phyloP scores from a whole-genome alignment of 208 protist species.

The Acanthamoeba culbertsoni region DNA sequence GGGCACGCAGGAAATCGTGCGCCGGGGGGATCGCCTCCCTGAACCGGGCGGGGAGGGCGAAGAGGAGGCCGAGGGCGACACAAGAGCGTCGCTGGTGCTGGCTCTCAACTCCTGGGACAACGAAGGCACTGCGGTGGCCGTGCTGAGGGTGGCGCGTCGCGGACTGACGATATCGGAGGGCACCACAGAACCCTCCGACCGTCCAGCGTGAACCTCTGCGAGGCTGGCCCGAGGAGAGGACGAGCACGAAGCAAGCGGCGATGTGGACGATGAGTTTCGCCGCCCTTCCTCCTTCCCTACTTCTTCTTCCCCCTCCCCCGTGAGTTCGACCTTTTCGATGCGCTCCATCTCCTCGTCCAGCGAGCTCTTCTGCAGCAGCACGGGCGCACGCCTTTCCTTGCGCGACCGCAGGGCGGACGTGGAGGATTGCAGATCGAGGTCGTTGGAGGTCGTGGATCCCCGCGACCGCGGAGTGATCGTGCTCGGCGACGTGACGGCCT shows the following conservation, averaged over 20 bases:
- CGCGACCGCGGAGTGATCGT: too few species aligned
- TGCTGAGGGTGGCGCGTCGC: not conserved
- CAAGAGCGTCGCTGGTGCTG: too few species aligned
- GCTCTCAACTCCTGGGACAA: too few species aligned
- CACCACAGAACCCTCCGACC: not conserved
- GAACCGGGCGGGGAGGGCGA: not conserved
- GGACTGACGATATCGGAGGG: not conserved
- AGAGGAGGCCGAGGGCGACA: not conserved
- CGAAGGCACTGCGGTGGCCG: not conserved
- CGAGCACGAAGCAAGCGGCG: too few species aligned
- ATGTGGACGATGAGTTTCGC: too few species aligned
- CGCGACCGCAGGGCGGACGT: not conserved
- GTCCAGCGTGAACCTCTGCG: not conserved
- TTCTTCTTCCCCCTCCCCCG: too few species aligned
- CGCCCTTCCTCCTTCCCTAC: too few species aligned
- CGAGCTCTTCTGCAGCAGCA: not conserved
- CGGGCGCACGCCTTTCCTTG: not conserved
- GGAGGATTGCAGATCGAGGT: not conserved
- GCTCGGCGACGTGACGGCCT: not conserved
- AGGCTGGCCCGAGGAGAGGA: not conserved
- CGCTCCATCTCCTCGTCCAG: not conserved
- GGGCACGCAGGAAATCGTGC: not conserved
- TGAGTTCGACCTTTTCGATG: slow-evolving; percentile 10
- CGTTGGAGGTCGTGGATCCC: not conserved
- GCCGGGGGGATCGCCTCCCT: not conserved